Conservation (phyloP, 495 filamentous ascomycete genomes). For the Cetradonia linearis region DNA sequence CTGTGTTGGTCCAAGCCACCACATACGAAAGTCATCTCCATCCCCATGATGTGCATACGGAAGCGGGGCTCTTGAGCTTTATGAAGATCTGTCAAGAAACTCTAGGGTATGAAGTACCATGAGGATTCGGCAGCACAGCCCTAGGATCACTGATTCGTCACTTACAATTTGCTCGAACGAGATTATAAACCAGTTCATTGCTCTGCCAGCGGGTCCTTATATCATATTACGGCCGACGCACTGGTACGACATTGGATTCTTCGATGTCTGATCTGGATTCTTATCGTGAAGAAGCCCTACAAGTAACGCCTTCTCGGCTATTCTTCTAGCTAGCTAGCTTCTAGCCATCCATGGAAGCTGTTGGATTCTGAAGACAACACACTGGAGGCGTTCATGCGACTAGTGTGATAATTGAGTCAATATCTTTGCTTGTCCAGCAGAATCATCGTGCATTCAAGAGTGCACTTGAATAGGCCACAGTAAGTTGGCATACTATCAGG, state of each 20-base stretch:
- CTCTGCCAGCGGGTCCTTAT: not conserved
- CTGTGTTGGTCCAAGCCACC: not conserved
- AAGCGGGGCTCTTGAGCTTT: not conserved
- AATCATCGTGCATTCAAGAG: not conserved
- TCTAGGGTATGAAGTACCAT: not conserved
- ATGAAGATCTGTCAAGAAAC: not conserved
- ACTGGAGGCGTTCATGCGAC: not conserved
- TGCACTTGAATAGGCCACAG: not conserved
- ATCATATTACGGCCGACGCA: not conserved
- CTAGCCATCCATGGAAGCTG: not conserved
- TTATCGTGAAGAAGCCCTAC: not conserved
- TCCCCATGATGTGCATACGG: not conserved
- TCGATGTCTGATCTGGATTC: not conserved
- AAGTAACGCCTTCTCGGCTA: not conserved
- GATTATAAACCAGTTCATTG: not conserved
- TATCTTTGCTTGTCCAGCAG: not conserved
- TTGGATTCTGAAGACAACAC: not conserved
- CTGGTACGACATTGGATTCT: not conserved
- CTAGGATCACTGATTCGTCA: not conserved
- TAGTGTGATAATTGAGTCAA: not conserved
- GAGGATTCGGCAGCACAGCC: conserved; percentile 3
- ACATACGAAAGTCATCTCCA: not conserved
- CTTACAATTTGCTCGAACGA: not conserved
- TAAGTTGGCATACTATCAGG: not conserved
- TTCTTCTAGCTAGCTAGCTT: conserved; percentile 8